Evolutionary conservation across 805 yeast genomes (phyloP).

Genomic region (Jamesozyma rosinii): DNA sequence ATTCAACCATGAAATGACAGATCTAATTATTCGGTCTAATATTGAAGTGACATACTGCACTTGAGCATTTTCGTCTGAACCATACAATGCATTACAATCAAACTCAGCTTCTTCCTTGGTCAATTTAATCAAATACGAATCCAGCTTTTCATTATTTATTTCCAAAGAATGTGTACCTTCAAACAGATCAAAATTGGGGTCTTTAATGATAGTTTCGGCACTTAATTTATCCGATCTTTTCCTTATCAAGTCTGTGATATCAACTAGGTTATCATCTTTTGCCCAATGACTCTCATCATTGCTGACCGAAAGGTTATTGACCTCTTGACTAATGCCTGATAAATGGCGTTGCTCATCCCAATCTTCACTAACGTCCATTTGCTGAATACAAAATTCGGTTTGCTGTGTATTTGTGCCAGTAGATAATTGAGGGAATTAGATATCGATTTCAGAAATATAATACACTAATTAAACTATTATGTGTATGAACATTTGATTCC

Average conservation of each 20-base stretch:
- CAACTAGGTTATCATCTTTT: constrained; percentile 27
- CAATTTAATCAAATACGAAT: constrained; percentile 59
- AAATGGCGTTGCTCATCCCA: not conserved
- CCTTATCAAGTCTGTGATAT: constrained; percentile 49
- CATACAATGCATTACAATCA: constrained; percentile 28
- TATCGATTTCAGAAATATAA: not conserved
- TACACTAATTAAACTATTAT: too few relatives aligned
- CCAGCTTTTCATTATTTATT: constrained; percentile 59
- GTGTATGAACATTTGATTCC: too few relatives aligned
- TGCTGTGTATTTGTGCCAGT: not conserved
- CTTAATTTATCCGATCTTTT: constrained; percentile 32
- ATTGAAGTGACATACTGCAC: constrained; percentile 40
- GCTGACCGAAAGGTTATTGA: not conserved
- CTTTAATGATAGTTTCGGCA: constrained; percentile 50
- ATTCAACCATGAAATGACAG: constrained; percentile 63
- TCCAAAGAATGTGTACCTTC: constrained; percentile 89
- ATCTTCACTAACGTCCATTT: not conserved
- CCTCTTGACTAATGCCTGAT: not conserved
- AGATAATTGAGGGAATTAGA: not conserved
- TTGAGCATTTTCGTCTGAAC: constrained; percentile 23
- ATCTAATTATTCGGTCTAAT: constrained; percentile 44
- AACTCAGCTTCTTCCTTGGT: constrained; percentile 38
- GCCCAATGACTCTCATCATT: not conserved
- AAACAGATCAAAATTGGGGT: constrained; percentile 52
- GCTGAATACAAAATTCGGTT: not conserved